Base-by-base conservation (phyloP, 176 grass and related monocot genomes). In the Aegilops bicornis region DNA sequence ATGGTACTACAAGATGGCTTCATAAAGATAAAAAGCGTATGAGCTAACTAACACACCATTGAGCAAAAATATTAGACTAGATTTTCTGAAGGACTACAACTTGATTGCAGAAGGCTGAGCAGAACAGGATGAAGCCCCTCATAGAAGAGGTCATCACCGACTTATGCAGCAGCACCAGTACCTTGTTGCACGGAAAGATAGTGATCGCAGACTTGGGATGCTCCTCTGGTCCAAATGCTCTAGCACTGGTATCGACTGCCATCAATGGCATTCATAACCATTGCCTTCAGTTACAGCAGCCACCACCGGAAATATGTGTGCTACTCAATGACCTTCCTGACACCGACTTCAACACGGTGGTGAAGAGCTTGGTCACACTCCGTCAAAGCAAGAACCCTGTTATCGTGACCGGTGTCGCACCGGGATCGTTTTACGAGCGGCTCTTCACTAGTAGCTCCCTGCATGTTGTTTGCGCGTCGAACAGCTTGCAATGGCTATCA, bases 401-500 rank as follows among this genome's bases (percentile, higher is more conserved):
- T 48, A 3, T 37, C 9, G 2, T 79, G 0, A 30, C 73, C 6
- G 37, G 84, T 76, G 10, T 86, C 23, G 47, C 78, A 9, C 84
- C 84, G 4, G 84, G 84, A 15, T 86, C 84, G 2, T 86, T 86
- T 17, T 63, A 86, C 33, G 84, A 62, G 2, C 62, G 75, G 3
- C 84, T 86, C 4, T 78, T 86, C 62, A 54, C 24, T 7, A 69
- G 33, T 4, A 1, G 16, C 35, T 67, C 59, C 47, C 6, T 86
- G 6, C 84, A 86, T 69, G 10, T 86, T 9, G n/a, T 79, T 6
- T 86, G 84, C 47, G 58, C 75, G 1, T 58, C 43, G 10, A 24
- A 7, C 14, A 86, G 84, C 23, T 50, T 86, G 23, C 84, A 86
- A 2, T 86, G 75, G 84, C 75, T 86, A 47, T 78, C 84, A 14